Percentiles rank a stretch among this genome's conserved stretches.
Conservation (phyloP, 768 basidiomycete genomes). For the Podaxis pistillaris region DNA sequence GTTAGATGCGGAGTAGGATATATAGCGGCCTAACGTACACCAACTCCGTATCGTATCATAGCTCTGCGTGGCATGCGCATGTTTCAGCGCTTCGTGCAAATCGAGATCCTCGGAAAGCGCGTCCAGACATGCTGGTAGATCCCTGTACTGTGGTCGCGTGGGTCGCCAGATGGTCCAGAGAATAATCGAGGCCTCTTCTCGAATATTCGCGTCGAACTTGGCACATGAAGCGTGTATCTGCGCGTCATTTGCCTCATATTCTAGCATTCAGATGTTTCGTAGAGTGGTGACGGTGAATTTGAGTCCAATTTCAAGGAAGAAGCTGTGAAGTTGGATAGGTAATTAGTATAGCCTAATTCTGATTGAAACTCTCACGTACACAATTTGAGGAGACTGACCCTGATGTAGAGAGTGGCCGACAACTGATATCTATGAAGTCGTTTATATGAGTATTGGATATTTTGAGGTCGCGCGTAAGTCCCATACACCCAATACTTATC, state of each 20-base stretch:
- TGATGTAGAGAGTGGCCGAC: too few species aligned
- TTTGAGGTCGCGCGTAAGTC: too few species aligned
- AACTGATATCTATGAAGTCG: too few species aligned
- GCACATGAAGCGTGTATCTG: slow-evolving; percentile 29
- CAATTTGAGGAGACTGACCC: neutral
- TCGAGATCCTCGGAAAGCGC: slow-evolving; percentile 29
- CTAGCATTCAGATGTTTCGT: slow-evolving; percentile 1
- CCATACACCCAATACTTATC: too few species aligned
- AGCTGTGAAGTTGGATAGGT: neutral
- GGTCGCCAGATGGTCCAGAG: slow-evolving; percentile 39
- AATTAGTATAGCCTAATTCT: neutral
- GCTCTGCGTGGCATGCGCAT: slow-evolving; percentile 24
- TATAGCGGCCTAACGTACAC: slow-evolving; percentile 21
- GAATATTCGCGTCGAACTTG: slow-evolving; percentile 34
- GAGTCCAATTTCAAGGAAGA: neutral
- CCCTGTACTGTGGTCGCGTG: slow-evolving; percentile 26
- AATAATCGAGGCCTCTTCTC: slow-evolving; percentile 39
- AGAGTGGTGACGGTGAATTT: neutral
- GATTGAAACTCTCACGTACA: neutral
- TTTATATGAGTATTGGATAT: too few species aligned
- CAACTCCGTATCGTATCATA: slow-evolving; percentile 35
- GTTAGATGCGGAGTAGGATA: slow-evolving; percentile 1
- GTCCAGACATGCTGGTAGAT: slow-evolving; percentile 31
- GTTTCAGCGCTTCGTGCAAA: slow-evolving; percentile 33
- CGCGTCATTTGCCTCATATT: slow-evolving; percentile 20